Base-by-base conservation (phyloP, 768 basidiomycete genomes). In the Polyporus arcularius region DNA sequence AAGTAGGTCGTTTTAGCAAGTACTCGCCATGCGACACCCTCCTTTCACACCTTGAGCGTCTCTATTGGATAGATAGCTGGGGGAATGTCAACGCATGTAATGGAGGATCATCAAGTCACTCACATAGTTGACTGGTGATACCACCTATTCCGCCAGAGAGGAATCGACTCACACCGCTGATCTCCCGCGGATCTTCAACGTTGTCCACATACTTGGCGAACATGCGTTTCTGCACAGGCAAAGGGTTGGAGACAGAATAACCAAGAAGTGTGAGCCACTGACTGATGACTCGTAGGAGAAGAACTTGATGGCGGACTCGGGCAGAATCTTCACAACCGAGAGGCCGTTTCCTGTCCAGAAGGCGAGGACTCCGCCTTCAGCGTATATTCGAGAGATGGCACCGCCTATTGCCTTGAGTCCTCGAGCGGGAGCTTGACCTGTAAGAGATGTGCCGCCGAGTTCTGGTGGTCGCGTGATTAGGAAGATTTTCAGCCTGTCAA, bases 321-420 rank as follows among this genome's bases (percentile, higher is more conserved):
- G 96, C 64, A 98, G 91, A 64, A 98, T 97, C 79, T 98, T 98
- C 54, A 86, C 83, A 30, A 98, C 90, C 50, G 96, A 98, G 55
- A 99, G 79, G 39, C 88, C 90, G 70, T 94, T 97, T 6, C 97
- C 97, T n/a, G 95, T 94, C 96, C 97, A 99, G 73, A 98, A 99
- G 3, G 89, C 92, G 53, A 88, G 80, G 15, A 97, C 75, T 7
- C 95, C 95, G 35, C 94, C 94, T 73, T 98, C 94, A 1, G 84
- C 75, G 71, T 97, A 97, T 68, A 99, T 92, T 51, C 89, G 85
- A 35, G 79, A 77, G 32, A 95, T 79, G 3, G 95, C 97, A 43
- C 80, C 79, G 35, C 77, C 78, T 21, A 99, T 86, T 31, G 89
- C 82, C 63, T 80, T 85, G 62, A 85, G 66, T 12, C 89, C 86